Percentiles rank a stretch among this genome's conserved stretches.
phyloP scores from a whole-genome alignment of 129 eudicot species.

The Ambrosia trifida region DNA sequence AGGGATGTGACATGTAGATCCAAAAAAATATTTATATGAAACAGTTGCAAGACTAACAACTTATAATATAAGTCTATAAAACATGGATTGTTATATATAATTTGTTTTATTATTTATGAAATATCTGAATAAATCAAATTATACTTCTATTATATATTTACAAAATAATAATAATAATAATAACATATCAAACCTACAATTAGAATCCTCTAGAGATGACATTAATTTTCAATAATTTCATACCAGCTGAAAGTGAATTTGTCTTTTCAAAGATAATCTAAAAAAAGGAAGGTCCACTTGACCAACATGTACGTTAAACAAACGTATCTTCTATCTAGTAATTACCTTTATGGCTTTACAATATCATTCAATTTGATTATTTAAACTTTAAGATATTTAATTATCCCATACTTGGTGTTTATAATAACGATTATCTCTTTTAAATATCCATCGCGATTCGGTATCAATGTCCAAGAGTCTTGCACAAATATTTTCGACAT shows the following conservation, averaged over 20 bases:
- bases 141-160: neutral
- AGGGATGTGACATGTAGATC: constrained; percentile 14
- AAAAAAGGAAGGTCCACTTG: constrained; percentile 11
- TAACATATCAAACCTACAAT: neutral
- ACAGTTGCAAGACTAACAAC: neutral
- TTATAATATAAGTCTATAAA: neutral
- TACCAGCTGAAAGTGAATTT: constrained; percentile 7
- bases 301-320: constrained; percentile 11
- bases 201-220: constrained; percentile 5
- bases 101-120: neutral
- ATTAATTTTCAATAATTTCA: constrained; percentile 7
- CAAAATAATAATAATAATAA: neutral
- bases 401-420: neutral
- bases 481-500: neutral
- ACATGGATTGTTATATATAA: neutral
- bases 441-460: neutral
- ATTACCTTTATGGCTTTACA: neutral
- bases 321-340: neutral
- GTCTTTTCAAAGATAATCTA: constrained; percentile 19
- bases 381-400: neutral
- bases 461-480: neutral
- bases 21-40: neutral
- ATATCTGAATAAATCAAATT: neutral
- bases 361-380: neutral
- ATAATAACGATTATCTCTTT: neutral